Evolutionary conservation across 257 asterid species (phyloP).

Genomic region (Solanum commersonii): DNA sequence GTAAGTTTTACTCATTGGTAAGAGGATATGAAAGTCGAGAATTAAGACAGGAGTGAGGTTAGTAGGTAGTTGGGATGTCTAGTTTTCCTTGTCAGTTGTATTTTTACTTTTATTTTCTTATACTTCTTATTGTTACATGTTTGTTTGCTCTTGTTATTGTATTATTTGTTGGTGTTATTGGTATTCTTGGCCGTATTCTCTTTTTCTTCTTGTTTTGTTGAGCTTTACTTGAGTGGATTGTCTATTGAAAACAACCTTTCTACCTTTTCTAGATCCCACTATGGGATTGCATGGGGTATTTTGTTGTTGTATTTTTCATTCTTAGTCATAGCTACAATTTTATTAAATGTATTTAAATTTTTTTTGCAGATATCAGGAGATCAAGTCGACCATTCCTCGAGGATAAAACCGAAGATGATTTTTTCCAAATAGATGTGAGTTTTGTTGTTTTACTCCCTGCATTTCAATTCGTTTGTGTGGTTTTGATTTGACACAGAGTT

Average conservation of each 20-base stretch:
- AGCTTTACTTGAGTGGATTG: not conserved
- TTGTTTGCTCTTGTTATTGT: not conserved
- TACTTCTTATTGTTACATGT: not conserved
- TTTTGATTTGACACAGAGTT: no score
- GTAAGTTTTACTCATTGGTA: no score
- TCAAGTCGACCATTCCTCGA: slow-evolving; percentile 66
- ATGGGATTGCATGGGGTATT: not conserved
- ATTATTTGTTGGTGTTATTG: not conserved
- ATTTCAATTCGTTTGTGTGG: no score
- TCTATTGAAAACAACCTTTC: not conserved
- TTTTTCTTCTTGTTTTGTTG: not conserved
- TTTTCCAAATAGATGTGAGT: slow-evolving; percentile 83
- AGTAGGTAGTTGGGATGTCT: no score
- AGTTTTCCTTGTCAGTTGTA: not conserved
- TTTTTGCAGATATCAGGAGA: slow-evolving; percentile 72
- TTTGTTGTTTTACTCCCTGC: not conserved
- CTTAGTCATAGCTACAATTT: not conserved
- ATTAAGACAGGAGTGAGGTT: no score
- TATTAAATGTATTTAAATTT: not conserved
- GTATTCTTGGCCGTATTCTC: not conserved
- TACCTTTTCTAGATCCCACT: not conserved
- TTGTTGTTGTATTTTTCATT: not conserved
- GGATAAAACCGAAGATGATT: slow-evolving; percentile 74
- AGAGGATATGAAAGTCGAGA: no score
- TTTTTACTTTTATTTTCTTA: not conserved